These are phyloP conservation scores for Dichotomocladium elegans DNA, from an alignment of 371 early-diverging fungal species.

Conservation along the genomic window DNA sequence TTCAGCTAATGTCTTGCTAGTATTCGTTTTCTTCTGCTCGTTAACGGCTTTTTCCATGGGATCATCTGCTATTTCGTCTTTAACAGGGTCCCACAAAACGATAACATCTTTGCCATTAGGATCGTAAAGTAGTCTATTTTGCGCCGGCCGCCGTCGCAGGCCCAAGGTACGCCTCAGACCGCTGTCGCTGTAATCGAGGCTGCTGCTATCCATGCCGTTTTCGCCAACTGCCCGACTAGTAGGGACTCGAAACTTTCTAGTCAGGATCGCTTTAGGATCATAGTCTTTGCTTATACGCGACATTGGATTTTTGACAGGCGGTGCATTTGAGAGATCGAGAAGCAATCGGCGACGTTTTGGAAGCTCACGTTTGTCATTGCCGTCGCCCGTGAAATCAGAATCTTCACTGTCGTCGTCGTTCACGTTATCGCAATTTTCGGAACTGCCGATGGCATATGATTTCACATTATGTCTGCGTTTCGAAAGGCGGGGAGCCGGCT, in stretches of 20 bases:
- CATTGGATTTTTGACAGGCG: conserved; percentile 13
- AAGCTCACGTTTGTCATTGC: conserved; percentile 5
- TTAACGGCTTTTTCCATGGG: conserved; percentile 21
- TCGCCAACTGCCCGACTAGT: conserved; percentile 3
- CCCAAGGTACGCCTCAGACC: conserved; percentile 53
- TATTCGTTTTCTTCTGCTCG: conserved; percentile 7
- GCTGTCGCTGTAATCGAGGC: not conserved
- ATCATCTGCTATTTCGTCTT: conserved; percentile 40
- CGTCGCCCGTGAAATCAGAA: conserved; percentile 23
- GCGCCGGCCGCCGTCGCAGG: conserved; percentile 47
- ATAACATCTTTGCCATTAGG: conserved; percentile 84
- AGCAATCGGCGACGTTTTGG: conserved; percentile 9
- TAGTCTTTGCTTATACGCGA: conserved; percentile 22
- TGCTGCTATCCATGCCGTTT: not conserved
- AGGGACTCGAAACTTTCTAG: conserved; percentile 38
- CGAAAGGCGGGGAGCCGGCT: not conserved
- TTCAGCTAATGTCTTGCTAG: conserved; percentile 40
- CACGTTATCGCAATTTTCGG: conserved; percentile 6
- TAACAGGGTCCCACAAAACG: conserved; percentile 78
- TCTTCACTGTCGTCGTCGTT: conserved; percentile 22
- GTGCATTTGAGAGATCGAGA: conserved; percentile 12
- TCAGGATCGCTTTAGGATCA: conserved; percentile 26
- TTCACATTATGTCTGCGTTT: conserved; percentile 17
- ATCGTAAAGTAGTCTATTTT: conserved; percentile 74
- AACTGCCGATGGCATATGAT: conserved; percentile 7